Conservation (phyloP, 176 grass and related monocot species). For the Carex cristatella region DNA sequence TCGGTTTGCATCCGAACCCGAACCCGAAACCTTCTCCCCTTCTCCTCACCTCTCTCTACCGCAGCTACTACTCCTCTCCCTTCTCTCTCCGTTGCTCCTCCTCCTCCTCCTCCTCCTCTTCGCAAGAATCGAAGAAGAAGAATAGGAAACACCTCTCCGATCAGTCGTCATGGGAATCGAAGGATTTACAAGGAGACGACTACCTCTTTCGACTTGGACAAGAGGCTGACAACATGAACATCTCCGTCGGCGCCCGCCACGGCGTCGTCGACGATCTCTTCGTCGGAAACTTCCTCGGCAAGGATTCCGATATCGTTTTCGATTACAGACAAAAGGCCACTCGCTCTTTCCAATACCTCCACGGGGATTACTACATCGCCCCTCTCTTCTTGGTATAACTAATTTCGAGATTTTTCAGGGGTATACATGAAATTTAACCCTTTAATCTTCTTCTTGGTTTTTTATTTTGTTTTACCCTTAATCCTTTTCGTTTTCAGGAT, state of each 20-base stretch:
- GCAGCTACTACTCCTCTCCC: neutral
- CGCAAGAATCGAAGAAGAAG: conserved; percentile 1
- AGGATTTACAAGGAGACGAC: conserved; percentile 56
- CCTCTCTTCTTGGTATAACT: conserved; percentile 57
- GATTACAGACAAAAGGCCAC: conserved; percentile 93
- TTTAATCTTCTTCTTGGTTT: no score
- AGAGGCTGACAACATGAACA: conserved; percentile 90
- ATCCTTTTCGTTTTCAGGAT: conserved; percentile 44
- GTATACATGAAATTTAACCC: no score
- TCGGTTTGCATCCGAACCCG: no score
- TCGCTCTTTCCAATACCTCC: conserved; percentile 74
- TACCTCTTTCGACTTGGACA: conserved; percentile 83
- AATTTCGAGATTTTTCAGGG: no score
- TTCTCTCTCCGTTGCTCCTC: no score
- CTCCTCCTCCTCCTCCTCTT: neutral
- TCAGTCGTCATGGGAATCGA: conserved; percentile 77
- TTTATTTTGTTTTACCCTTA: neutral
- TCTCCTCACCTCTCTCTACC: neutral
- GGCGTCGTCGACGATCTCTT: conserved; percentile 81
- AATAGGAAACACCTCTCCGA: conserved; percentile 22
- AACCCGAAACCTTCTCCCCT: neutral
- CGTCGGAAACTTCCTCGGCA: conserved; percentile 75
- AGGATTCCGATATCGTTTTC: conserved; percentile 89
- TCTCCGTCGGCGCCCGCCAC: conserved; percentile 59
- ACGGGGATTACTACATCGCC: conserved; percentile 91